Evolutionary conservation across 2,329 filamentous ascomycete species (phyloP).

Genomic region (Aureobasidium sp.): DNA sequence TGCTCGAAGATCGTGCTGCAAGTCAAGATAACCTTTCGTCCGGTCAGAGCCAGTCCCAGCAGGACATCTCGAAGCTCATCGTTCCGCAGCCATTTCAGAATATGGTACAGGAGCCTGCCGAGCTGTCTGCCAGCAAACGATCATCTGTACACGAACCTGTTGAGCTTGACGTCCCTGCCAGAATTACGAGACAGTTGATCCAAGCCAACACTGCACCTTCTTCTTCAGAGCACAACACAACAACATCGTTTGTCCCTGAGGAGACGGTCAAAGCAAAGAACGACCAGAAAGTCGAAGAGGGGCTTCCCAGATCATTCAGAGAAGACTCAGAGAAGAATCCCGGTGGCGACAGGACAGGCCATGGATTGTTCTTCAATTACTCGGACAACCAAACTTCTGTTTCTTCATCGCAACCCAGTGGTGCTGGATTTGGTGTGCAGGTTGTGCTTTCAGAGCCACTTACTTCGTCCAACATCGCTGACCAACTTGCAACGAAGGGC

Average conservation of each 20-base stretch:
- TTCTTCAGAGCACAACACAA: conserved; percentile 16
- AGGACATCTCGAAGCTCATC: background rate
- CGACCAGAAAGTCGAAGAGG: background rate
- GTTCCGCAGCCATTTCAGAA: background rate
- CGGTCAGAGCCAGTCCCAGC: background rate
- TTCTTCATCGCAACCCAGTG: background rate
- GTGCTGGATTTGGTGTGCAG: background rate
- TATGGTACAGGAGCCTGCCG: background rate
- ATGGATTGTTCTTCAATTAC: background rate
- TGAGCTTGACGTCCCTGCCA: conserved; percentile 26
- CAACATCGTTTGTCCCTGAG: background rate
- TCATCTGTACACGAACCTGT: conserved; percentile 17
- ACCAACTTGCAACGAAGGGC: background rate
- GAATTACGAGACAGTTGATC: conserved; percentile 29
- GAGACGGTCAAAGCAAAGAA: conserved; percentile 8
- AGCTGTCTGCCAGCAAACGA: conserved; percentile 2
- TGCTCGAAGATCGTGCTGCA: conserved; percentile 32
- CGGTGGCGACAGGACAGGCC: background rate
- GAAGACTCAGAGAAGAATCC: background rate
- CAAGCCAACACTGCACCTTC: conserved; percentile 26
- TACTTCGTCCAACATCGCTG: background rate
- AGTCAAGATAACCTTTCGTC: background rate
- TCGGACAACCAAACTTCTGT: background rate
- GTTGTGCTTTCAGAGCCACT: background rate
- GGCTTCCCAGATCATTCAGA: background rate